A percentile compares a stretch with the other conserved stretches of the same genome.
These are phyloP conservation scores for Colletotrichum destructivum DNA, from an alignment of 2,329 filamentous ascomycete species.

Conservation along the genomic window DNA sequence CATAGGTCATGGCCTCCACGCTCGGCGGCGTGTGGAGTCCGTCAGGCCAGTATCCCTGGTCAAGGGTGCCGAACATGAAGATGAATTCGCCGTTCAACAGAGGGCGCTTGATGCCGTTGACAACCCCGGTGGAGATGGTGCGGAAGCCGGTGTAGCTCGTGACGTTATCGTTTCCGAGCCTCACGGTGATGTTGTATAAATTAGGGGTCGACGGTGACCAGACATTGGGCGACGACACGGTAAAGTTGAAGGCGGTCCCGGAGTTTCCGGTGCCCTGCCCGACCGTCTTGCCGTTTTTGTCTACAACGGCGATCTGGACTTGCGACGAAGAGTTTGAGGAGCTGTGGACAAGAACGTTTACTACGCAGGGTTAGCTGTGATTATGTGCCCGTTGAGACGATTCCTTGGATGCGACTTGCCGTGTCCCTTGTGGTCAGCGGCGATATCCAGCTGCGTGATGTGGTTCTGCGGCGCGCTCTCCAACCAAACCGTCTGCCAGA, in stretches of 20 bases:
- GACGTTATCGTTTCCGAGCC: constrained; percentile 65
- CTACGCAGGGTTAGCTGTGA: constrained; percentile 51
- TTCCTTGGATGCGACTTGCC: constrained; percentile 52
- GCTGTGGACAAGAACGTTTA: constrained; percentile 70
- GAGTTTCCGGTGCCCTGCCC: constrained; percentile 61
- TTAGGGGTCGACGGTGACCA: constrained; percentile 77
- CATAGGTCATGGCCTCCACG: constrained; percentile 77
- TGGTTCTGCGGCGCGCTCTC: constrained; percentile 72
- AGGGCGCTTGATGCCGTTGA: constrained; percentile 73
- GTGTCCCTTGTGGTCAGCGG: constrained; percentile 69
- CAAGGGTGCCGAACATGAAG: constrained; percentile 78
- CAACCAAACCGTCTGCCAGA: constrained; percentile 83
- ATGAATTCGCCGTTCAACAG: constrained; percentile 78
- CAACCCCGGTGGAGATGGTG: constrained; percentile 69
- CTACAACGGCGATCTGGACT: constrained; percentile 55
- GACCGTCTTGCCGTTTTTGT: constrained; percentile 57
- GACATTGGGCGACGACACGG: constrained; percentile 66
- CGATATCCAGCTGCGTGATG: constrained; percentile 72
- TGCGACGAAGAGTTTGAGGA: constrained; percentile 53
- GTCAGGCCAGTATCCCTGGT: constrained; percentile 82
- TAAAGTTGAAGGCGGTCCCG: constrained; percentile 68
- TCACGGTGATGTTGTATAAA: constrained; percentile 76
- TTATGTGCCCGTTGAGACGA: not conserved
- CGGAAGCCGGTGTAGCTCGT: constrained; percentile 79
- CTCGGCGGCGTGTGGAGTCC: constrained; percentile 77